Conservation (phyloP, 2,329 filamentous ascomycete species). For the Cladophialophora exuberans region DNA sequence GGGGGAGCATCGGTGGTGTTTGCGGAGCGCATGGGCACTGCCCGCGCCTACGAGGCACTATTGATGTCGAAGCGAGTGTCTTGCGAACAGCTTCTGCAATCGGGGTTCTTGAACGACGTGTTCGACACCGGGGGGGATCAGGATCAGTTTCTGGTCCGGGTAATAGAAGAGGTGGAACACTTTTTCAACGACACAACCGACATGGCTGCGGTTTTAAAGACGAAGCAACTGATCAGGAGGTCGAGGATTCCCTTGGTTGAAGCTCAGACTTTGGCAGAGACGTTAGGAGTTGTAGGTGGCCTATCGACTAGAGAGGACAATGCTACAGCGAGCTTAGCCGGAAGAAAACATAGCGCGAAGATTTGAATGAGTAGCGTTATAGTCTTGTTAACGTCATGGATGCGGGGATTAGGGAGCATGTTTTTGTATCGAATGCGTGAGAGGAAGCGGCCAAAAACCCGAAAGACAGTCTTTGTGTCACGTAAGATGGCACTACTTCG, state of each 20-base stretch:
- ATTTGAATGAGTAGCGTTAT: no score
- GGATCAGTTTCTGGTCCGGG: constrained; percentile 69
- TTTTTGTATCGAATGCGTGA: no score
- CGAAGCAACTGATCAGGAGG: constrained; percentile 79
- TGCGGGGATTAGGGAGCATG: no score
- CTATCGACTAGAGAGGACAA: no score
- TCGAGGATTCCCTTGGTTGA: constrained; percentile 75
- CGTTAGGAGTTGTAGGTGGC: neutral
- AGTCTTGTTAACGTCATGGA: no score
- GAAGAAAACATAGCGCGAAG: no score
- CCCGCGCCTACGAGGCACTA: constrained; percentile 86
- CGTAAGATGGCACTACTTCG: no score
- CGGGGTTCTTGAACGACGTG: constrained; percentile 85
- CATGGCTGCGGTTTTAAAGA: constrained; percentile 74
- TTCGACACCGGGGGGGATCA: constrained; percentile 58
- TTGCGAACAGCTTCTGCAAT: constrained; percentile 70
- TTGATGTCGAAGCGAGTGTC: constrained; percentile 83
- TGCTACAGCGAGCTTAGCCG: no score
- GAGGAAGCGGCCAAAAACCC: no score
- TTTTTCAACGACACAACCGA: constrained; percentile 77
- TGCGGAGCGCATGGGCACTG: constrained; percentile 75
- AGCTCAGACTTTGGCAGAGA: constrained; percentile 73
- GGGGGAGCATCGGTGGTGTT: constrained; percentile 79
- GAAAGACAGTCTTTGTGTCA: no score
- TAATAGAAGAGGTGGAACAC: constrained; percentile 80